Conservation (phyloP, 768 basidiomycete genomes). For the Phylloporus rhodoxanthus region DNA sequence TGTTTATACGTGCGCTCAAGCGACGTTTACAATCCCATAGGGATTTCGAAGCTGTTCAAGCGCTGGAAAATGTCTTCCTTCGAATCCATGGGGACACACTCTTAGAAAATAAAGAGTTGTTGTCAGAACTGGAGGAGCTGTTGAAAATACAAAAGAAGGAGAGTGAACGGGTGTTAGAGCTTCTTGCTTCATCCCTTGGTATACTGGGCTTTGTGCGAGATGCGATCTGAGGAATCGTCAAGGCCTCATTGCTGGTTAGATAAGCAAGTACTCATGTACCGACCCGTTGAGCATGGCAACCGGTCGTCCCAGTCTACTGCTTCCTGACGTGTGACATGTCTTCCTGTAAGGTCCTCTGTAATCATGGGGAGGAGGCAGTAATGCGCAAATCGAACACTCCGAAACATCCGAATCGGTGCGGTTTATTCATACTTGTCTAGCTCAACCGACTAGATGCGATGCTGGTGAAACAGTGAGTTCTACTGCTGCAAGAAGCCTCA, state of each 20-base stretch:
- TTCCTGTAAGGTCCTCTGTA: slow-evolving; percentile 32
- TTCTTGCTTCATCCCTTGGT: slow-evolving; percentile 68
- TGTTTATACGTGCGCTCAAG: slow-evolving; percentile 71
- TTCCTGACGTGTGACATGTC: slow-evolving; percentile 13
- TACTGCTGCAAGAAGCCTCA: slow-evolving; percentile 33
- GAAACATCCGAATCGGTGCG: slow-evolving; percentile 37
- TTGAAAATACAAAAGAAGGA: slow-evolving; percentile 66
- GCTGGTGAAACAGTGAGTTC: slow-evolving; percentile 28
- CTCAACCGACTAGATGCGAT: not conserved
- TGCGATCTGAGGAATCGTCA: slow-evolving; percentile 38
- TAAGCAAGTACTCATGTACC: slow-evolving; percentile 12
- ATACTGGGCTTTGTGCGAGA: slow-evolving; percentile 74
- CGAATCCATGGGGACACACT: slow-evolving; percentile 80
- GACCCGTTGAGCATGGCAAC: not conserved
- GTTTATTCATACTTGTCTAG: not conserved
- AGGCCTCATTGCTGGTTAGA: slow-evolving; percentile 16
- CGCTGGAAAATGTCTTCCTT: slow-evolving; percentile 79
- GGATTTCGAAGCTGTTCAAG: slow-evolving; percentile 95
- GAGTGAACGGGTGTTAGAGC: slow-evolving; percentile 69
- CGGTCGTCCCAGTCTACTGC: not conserved
- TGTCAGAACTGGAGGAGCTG: slow-evolving; percentile 50
- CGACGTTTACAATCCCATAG: slow-evolving; percentile 68
- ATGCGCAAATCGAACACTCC: slow-evolving; percentile 31
- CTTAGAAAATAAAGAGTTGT: slow-evolving; percentile 63
- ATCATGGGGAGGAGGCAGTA: slow-evolving; percentile 30